These are phyloP conservation scores for Xylariaceae sp. DNA, from an alignment of 2,329 filamentous ascomycete species.

Conservation along the genomic window DNA sequence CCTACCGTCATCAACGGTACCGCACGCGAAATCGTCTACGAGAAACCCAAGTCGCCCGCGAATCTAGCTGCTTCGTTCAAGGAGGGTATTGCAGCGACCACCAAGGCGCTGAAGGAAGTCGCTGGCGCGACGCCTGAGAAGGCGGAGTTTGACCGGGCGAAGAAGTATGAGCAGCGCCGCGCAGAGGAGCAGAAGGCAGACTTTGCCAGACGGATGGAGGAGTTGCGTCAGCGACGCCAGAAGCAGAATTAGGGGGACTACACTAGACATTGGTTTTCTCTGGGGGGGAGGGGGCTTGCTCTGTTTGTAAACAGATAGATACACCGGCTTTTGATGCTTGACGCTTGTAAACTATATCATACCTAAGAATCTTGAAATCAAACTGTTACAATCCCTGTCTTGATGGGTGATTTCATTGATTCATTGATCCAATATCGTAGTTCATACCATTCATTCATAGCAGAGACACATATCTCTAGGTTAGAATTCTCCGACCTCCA, in stretches of 20 bases:
- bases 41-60: constrained; percentile 4
- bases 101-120: constrained; percentile 5
- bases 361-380: background rate
- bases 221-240: constrained; percentile 17
- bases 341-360: too few species aligned
- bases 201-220: constrained; percentile 28
- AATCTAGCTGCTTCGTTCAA: constrained; percentile 34
- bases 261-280: too few species aligned
- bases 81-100: background rate
- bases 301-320: too few species aligned
- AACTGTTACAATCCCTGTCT: too few species aligned
- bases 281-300: too few species aligned
- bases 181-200: constrained; percentile 36
- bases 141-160: constrained; percentile 22
- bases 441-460: too few species aligned
- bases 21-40: constrained; percentile 3
- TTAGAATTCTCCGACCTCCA: too few species aligned
- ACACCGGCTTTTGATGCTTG: too few species aligned
- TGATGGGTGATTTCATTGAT: too few species aligned
- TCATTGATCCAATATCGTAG: too few species aligned
- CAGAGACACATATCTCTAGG: too few species aligned
- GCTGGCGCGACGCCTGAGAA: constrained; percentile 19
- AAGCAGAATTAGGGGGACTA: too few species aligned
- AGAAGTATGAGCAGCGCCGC: constrained; percentile 28
- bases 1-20: background rate